These are phyloP conservation scores for Puya raimondii DNA, from an alignment of 176 grass and related monocot genomes.

Conservation along the genomic window DNA sequence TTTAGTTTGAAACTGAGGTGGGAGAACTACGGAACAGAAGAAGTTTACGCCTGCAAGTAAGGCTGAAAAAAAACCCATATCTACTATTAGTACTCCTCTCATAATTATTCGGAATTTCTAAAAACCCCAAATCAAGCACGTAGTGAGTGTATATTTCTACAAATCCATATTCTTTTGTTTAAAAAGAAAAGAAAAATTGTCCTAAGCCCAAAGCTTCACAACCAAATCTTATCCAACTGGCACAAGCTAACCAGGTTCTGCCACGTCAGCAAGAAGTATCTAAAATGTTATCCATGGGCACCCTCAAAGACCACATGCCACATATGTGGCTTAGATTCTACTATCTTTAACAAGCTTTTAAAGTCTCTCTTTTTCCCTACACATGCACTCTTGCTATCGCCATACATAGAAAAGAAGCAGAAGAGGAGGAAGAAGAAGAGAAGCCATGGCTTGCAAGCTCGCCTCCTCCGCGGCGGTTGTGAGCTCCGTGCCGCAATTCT, in stretches of 20 bases:
- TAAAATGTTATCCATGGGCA: constrained; percentile 39
- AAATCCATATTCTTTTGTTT: too few relatives aligned
- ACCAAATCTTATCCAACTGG: constrained; percentile 50
- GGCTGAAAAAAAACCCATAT: too few relatives aligned
- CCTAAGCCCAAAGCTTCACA: not conserved
- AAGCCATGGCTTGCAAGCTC: constrained; percentile 68
- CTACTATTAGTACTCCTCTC: too few relatives aligned
- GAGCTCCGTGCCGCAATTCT: constrained; percentile 49
- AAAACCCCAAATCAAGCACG: too few relatives aligned
- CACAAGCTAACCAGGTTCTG: constrained; percentile 38
- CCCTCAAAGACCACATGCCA: constrained; percentile 45
- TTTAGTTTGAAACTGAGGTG: too few relatives aligned
- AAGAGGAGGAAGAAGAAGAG: not conserved
- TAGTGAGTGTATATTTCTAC: too few relatives aligned
- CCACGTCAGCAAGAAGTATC: constrained; percentile 61
- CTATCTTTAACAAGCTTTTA: constrained; percentile 34
- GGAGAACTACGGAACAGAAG: too few relatives aligned
- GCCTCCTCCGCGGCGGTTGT: constrained; percentile 39
- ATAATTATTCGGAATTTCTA: too few relatives aligned
- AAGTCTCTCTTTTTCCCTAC: not conserved
- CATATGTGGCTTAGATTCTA: constrained; percentile 35
- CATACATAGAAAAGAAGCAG: not conserved
- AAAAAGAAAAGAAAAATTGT: too few relatives aligned
- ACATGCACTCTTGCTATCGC: not conserved
- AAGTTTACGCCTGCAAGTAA: too few relatives aligned